A percentile compares a stretch with the other conserved stretches of the same genome.
Evolutionary conservation across 441 rosid species (phyloP).

Genomic region (Macaranga tanarius): DNA sequence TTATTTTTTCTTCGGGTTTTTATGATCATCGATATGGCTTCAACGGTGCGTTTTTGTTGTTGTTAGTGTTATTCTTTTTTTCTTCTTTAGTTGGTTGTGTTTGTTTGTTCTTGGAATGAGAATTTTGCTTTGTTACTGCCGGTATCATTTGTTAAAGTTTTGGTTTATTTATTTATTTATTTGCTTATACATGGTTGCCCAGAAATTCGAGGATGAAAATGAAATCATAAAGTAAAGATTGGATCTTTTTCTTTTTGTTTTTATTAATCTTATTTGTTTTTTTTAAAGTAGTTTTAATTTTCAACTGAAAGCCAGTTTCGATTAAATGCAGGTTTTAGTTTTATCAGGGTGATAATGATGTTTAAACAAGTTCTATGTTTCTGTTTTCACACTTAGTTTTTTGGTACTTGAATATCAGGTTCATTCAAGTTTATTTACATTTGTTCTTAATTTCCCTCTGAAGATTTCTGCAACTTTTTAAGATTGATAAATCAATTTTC

Average conservation of each 20-base stretch:
- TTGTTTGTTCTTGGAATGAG: slow-evolving; percentile 7
- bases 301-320: slow-evolving; percentile 1
- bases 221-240: not conserved
- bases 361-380: no score
- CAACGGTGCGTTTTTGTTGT: slow-evolving; percentile 23
- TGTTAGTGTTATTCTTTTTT: not conserved
- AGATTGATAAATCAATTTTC: not conserved
- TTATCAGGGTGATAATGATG: not conserved
- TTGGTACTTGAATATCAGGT: no score
- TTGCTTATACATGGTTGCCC: slow-evolving; percentile 29
- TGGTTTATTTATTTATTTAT: slow-evolving; percentile 6
- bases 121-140: slow-evolving; percentile 21
- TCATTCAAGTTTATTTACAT: no score
- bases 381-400: no score
- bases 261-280: not conserved
- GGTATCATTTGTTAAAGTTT: slow-evolving; percentile 17
- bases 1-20: not conserved
- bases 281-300: not conserved
- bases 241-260: no score
- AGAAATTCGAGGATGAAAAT: slow-evolving; percentile 20
- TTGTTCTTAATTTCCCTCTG: no score
- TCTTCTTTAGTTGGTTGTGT: slow-evolving; percentile 2
- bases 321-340: slow-evolving; percentile 3
- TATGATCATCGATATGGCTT: slow-evolving; percentile 29
- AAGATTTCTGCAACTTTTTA: not conserved